These are phyloP conservation scores for Salix arbutifolia DNA, from an alignment of 345 rosid genomes.

Conservation along the genomic window DNA sequence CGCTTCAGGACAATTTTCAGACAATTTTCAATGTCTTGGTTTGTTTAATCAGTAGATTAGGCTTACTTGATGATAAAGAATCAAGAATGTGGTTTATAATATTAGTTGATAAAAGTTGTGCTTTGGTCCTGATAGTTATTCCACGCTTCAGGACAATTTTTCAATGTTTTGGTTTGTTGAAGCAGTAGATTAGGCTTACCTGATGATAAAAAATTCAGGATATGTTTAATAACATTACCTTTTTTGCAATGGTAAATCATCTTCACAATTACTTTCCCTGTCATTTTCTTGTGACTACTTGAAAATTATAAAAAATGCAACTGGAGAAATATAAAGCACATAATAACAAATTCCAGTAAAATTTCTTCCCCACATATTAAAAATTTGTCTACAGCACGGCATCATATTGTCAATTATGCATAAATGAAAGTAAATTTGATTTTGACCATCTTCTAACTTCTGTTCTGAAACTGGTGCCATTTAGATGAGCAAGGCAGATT, in stretches of 20 bases:
- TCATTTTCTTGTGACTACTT: neutral
- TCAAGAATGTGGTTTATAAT: too few relatives aligned
- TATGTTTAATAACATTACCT: neutral
- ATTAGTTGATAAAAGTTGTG: neutral
- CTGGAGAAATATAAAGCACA: neutral
- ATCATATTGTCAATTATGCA: neutral
- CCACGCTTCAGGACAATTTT: neutral
- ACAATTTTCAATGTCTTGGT: neutral
- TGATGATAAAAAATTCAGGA: neutral
- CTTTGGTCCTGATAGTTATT: neutral
- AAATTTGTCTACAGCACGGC: neutral
- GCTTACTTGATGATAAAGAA: neutral
- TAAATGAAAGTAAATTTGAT: neutral
- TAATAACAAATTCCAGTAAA: neutral
- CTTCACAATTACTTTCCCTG: neutral
- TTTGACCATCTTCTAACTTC: slow-evolving; percentile 27
- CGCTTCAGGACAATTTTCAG: neutral
- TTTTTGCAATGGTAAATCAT: neutral
- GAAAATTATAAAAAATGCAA: neutral
- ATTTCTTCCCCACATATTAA: neutral
- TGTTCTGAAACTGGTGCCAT: slow-evolving; percentile 26
- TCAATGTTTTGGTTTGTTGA: neutral
- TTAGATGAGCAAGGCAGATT: slow-evolving; percentile 90
- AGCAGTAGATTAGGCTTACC: neutral
- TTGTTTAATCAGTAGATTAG: neutral